A percentile compares a stretch with the other conserved stretches of the same genome.
Evolutionary conservation across 2,329 filamentous ascomycete genomes (phyloP).

Genomic region (Mycogone perniciosa): DNA sequence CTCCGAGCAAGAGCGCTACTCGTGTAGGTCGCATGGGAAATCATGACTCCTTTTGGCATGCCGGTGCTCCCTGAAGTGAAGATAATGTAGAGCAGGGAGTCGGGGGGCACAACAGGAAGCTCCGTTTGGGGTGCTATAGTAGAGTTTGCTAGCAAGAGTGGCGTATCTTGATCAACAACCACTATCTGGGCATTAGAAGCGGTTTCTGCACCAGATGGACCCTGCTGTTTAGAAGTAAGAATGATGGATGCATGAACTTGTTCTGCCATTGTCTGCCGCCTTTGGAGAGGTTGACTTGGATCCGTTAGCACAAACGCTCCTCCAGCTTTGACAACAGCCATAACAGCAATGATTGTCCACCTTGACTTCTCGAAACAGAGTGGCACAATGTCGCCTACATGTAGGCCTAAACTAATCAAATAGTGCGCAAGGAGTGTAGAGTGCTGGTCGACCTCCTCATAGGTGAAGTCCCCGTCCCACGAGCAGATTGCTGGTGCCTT

Average conservation of each 20-base stretch:
- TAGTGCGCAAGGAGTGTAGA: not conserved
- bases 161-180: conserved; percentile 20
- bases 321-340: conserved; percentile 44
- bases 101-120: conserved; percentile 35
- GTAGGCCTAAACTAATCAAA: conserved; percentile 23
- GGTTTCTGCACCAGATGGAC: conserved; percentile 31
- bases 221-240: conserved; percentile 35
- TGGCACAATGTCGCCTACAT: conserved; percentile 37
- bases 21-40: conserved; percentile 41
- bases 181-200: conserved; percentile 25
- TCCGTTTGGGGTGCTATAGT: not conserved
- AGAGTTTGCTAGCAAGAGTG: too few species aligned
- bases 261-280: conserved; percentile 39
- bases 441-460: conserved; percentile 18
- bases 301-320: conserved; percentile 42
- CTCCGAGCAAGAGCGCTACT: conserved; percentile 39
- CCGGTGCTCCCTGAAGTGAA: conserved; percentile 62
- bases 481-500: conserved; percentile 23
- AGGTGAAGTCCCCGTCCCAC: conserved; percentile 28
- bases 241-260: conserved; percentile 35
- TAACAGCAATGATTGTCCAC: conserved; percentile 39
- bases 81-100: conserved; percentile 47
- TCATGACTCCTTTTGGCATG: conserved; percentile 55
- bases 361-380: conserved; percentile 46
- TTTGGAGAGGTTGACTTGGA: conserved; percentile 39